Evolutionary conservation across 164 flowering plant species (phyloP).

Genomic region (Magnolia kwangsiensis): DNA sequence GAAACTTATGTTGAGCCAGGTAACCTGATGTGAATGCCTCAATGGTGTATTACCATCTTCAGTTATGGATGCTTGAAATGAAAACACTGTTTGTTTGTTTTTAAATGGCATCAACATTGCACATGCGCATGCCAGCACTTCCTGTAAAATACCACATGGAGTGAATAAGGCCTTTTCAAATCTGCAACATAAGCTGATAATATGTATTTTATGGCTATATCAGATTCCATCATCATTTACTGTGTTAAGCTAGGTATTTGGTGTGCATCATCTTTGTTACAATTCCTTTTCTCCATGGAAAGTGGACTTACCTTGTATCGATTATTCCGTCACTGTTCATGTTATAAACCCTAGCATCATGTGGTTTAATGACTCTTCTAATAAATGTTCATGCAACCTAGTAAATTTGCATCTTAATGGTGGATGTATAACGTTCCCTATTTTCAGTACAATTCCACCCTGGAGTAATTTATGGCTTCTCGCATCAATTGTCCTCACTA

Average conservation of each 20-base stretch:
- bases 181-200: too few species aligned
- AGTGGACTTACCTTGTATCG: neutral
- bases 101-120: too few species aligned
- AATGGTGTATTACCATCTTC: too few species aligned
- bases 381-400: neutral
- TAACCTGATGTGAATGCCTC: too few species aligned
- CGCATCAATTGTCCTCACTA: constrained; percentile 78
- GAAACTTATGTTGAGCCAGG: too few species aligned
- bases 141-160: too few species aligned
- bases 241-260: neutral
- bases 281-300: neutral
- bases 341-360: neutral
- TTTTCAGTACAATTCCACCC: constrained; percentile 73
- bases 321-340: neutral
- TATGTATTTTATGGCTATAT: neutral
- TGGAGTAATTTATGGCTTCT: constrained; percentile 99
- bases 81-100: too few species aligned
- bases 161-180: too few species aligned
- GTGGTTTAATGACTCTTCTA: neutral
- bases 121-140: too few species aligned
- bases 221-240: neutral
- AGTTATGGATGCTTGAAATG: too few species aligned
- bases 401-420: neutral
- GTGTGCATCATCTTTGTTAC: neutral
- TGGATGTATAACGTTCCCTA: neutral